Base-by-base conservation (phyloP, 345 rosid genomes). In the Brassica cretica region DNA sequence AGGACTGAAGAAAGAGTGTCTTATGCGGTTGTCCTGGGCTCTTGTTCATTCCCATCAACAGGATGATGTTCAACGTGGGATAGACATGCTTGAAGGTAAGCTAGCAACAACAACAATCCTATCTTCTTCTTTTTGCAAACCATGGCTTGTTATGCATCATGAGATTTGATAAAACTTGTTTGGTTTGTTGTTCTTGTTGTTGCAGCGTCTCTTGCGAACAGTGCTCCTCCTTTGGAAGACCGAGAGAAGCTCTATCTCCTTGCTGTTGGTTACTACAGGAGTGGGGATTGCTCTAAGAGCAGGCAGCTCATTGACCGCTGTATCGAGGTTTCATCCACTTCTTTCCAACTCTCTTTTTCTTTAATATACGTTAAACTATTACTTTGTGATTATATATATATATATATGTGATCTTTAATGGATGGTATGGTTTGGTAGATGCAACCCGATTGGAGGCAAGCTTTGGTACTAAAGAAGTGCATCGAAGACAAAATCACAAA, bases 401-500 rank as follows among this genome's bases (percentile, higher is more conserved):
- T 1, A 30, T 66, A 68, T 21, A 1, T 21, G 24, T 21, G 24
- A 21, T 21, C 24, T 21, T 21, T 21, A 21, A 21, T 21, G 24
- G 24, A 21, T 21, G 24, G 2, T 21, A 21, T 21, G 24, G 24
- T 21, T 59, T 46, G 73, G 73, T 76, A 93, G 98, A 85, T 89
- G 77, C 87, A 87, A 77, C 91, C 96, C 25, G 96, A 93, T 68
- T 90, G 94, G 96, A 90, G 89, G 83, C 97, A 90, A 82, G 93
- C 97, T 66, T 74, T 84, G 78, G 64, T 25, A 46, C 91, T 93
- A 49, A 90, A 87, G 88, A 89, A 88, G 84, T 74, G 87, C 14
- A 78, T 93, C 27, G 91, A 93, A 79, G 96, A 88, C 82, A 78
- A 82, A 72, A 85, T 93, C 74, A 87, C 90, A 7, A 89, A 88